Conservation (phyloP, 495 filamentous ascomycete species). For the Aspergillus homomorphus region DNA sequence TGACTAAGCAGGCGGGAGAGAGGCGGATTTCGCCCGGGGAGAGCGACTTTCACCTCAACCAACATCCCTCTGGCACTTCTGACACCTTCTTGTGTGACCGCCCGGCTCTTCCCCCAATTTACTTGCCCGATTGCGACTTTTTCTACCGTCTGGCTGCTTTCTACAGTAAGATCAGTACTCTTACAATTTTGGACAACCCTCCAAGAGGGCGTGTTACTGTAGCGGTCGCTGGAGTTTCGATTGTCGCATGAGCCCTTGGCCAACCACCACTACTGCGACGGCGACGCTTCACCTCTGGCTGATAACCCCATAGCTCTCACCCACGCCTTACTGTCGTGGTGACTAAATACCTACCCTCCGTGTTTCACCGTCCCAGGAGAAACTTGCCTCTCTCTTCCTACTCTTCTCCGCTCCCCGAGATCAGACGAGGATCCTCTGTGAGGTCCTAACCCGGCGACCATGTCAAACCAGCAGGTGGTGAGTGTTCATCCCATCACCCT, state of each 20-base stretch:
- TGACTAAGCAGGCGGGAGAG: constrained; percentile 40
- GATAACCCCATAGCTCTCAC: constrained; percentile 13
- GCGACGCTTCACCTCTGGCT: constrained; percentile 11
- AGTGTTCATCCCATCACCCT: constrained; percentile 39
- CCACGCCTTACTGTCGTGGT: neutral
- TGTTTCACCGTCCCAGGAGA: constrained; percentile 9
- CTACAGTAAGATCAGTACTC: neutral
- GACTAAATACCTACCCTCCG: constrained; percentile 8
- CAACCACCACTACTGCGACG: constrained; percentile 19
- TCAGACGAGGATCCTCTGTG: constrained; percentile 10
- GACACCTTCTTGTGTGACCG: constrained; percentile 12
- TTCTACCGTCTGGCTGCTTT: neutral
- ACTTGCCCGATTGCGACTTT: neutral
- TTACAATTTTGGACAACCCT: neutral
- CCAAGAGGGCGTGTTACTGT: neutral
- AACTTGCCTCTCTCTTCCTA: constrained; percentile 4
- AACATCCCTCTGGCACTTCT: constrained; percentile 33
- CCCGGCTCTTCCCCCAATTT: neutral
- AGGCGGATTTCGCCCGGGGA: constrained; percentile 44
- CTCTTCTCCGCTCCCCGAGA: constrained; percentile 6
- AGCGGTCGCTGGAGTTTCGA: constrained; percentile 15
- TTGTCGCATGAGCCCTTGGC: constrained; percentile 24
- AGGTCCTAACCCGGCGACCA: constrained; percentile 27
- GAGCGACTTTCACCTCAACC: constrained; percentile 41
- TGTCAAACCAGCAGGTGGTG: constrained; percentile 66